Percentiles rank a stretch among this genome's conserved stretches.
These are phyloP conservation scores for Marchantia polymorpha DNA, from an alignment of 225 moss, liverwort and hornwort species.

Conservation along the genomic window DNA sequence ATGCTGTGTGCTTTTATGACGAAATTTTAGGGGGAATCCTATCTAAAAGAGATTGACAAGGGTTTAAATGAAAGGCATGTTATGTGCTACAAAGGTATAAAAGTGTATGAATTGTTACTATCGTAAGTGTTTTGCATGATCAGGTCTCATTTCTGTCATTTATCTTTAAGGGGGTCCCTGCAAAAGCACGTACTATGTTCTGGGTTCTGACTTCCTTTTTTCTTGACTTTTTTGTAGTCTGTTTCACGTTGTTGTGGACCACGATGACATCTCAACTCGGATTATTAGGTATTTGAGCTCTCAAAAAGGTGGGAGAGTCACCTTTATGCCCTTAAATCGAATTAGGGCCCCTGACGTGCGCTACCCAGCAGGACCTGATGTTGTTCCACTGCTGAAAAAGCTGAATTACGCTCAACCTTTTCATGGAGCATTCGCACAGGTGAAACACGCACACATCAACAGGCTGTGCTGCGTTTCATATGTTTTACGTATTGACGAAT, in stretches of 20 bases:
- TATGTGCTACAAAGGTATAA: background rate
- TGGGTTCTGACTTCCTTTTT: constrained; percentile 19
- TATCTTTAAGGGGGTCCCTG: background rate
- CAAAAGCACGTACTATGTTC: background rate
- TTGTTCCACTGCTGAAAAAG: constrained; percentile 79
- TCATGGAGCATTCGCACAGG: constrained; percentile 76
- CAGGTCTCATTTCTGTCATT: background rate
- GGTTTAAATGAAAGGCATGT: background rate
- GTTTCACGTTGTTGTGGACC: constrained; percentile 85
- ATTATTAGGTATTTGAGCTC: constrained; percentile 77
- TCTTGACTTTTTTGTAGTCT: constrained; percentile 46
- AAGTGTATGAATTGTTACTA: background rate
- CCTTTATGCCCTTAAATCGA: constrained; percentile 88
- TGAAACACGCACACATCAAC: constrained; percentile 8
- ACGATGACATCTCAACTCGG: constrained; percentile 79
- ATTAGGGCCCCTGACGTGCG: constrained; percentile 60
- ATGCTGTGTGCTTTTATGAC: background rate
- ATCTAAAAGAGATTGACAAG: background rate
- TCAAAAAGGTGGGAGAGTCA: constrained; percentile 86
- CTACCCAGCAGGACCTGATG: constrained; percentile 88
- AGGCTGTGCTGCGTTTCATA: background rate
- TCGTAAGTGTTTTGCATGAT: background rate
- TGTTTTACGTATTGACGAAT: background rate
- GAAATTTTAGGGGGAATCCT: too few relatives aligned
- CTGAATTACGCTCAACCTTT: constrained; percentile 56